Evolutionary conservation across 768 basidiomycete species (phyloP).

Genomic region (Collybia mongolica): DNA sequence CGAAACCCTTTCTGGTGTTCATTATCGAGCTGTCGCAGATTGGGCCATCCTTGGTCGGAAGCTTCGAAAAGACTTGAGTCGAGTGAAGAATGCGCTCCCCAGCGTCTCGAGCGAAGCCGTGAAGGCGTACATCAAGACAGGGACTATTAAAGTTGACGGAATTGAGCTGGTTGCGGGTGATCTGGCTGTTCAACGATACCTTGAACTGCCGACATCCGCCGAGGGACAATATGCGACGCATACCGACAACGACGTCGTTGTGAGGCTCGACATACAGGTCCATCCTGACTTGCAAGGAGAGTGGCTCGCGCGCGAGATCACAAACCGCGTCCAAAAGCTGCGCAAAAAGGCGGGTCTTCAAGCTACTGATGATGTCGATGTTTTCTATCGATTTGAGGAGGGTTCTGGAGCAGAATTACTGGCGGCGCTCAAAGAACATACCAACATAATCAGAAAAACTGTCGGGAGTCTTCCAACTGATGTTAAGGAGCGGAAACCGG

Average conservation of each 20-base stretch:
- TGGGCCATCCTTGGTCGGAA: constrained; percentile 94
- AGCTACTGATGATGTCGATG: constrained; percentile 89
- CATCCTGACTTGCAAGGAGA: constrained; percentile 86
- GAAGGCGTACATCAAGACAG: constrained; percentile 71
- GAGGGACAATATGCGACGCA: constrained; percentile 76
- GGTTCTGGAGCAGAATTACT: constrained; percentile 64
- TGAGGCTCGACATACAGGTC: constrained; percentile 86
- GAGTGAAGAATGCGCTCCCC: constrained; percentile 87
- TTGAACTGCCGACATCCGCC: constrained; percentile 66
- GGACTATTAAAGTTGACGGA: constrained; percentile 83
- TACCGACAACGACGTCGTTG: constrained; percentile 93
- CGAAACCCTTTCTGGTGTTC: constrained; percentile 81
- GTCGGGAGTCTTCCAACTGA: constrained; percentile 71
- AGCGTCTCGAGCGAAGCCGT: constrained; percentile 78
- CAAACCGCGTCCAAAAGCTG: constrained; percentile 91
- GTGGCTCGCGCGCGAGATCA: constrained; percentile 86
- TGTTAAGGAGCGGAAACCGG: constrained; percentile 48
- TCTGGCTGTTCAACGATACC: constrained; percentile 85
- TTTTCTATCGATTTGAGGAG: constrained; percentile 81
- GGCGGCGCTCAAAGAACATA: constrained; percentile 62
- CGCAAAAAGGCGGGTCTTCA: constrained; percentile 95
- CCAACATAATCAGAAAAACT: constrained; percentile 69
- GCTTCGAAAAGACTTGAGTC: constrained; percentile 86
- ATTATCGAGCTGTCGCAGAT: constrained; percentile 90
- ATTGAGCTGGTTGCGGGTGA: constrained; percentile 92